Conservation (phyloP, 2,329 filamentous ascomycete species). For the Penicillium sp. region DNA sequence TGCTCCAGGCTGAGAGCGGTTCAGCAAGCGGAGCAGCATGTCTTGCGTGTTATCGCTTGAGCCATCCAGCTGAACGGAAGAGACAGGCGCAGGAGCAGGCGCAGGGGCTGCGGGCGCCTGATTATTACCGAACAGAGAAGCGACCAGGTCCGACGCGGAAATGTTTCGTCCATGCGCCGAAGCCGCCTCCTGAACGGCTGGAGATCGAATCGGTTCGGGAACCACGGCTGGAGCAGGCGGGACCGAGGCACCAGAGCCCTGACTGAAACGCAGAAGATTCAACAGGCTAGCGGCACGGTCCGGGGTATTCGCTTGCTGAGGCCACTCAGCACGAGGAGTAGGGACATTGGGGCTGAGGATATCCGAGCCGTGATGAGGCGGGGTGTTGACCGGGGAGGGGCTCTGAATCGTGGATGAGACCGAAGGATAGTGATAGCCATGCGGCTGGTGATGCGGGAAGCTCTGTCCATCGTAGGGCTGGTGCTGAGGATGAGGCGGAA, state of each 20-base stretch:
- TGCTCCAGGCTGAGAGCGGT: slow-evolving; percentile 58
- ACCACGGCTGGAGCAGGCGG: slow-evolving; percentile 29
- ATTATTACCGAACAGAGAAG: slow-evolving; percentile 53
- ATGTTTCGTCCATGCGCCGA: slow-evolving; percentile 39
- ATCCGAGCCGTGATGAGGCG: slow-evolving; percentile 57
- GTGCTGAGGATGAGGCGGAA: slow-evolving; percentile 29
- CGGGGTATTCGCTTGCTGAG: slow-evolving; percentile 39
- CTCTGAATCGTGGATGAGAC: slow-evolving; percentile 59
- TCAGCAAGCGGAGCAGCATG: slow-evolving; percentile 80
- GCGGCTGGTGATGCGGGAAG: slow-evolving; percentile 33
- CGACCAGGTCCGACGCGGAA: slow-evolving; percentile 58
- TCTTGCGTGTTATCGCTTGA: slow-evolving; percentile 68
- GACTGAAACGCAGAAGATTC: slow-evolving; percentile 64
- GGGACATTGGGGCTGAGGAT: slow-evolving; percentile 57
- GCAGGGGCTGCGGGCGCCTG: slow-evolving; percentile 30
- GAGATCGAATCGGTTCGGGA: slow-evolving; percentile 29
- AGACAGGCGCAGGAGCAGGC: slow-evolving; percentile 10
- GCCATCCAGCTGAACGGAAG: slow-evolving; percentile 23
- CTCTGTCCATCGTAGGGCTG: slow-evolving; percentile 33
- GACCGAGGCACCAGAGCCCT: slow-evolving; percentile 37
- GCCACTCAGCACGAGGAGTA: slow-evolving; percentile 45
- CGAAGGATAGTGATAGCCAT: slow-evolving; percentile 54
- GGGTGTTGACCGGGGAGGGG: slow-evolving; percentile 52
- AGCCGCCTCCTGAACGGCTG: slow-evolving; percentile 26
- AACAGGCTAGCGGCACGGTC: slow-evolving; percentile 59